A percentile compares a stretch with the other conserved stretches of the same genome.
Conservation (phyloP, 129 eudicot genomes). For the Kitagawia praeruptora region DNA sequence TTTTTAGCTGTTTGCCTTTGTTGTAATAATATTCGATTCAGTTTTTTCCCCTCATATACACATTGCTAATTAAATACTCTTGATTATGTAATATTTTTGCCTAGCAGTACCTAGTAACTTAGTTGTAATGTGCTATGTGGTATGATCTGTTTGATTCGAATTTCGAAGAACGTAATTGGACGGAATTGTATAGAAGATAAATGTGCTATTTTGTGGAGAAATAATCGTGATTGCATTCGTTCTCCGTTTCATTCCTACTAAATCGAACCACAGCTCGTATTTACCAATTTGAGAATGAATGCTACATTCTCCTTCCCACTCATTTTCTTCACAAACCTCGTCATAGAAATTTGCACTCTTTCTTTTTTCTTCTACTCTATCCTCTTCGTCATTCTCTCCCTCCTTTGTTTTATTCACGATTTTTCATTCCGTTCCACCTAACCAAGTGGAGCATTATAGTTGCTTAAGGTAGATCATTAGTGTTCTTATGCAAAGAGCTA, state of each 20-base stretch:
- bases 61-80: not conserved
- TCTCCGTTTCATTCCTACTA: not conserved
- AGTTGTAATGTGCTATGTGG: not conserved
- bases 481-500: not conserved
- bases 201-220: not conserved
- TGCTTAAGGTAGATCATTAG: not conserved
- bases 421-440: not conserved
- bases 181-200: not conserved
- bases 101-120: not conserved
- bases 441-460: not conserved
- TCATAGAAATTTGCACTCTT: not conserved
- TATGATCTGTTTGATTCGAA: not conserved
- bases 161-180: not conserved
- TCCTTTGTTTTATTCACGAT: not conserved
- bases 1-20: not conserved
- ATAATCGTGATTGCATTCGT: not conserved
- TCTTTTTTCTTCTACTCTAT: not conserved
- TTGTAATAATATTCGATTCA: not conserved
- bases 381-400: not conserved
- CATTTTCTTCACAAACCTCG: not conserved
- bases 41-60: not conserved
- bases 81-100: not conserved
- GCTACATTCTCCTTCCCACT: not conserved
- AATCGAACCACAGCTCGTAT: not conserved
- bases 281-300: not conserved